These are phyloP conservation scores for Buxus sempervirens DNA, from an alignment of 164 flowering plant genomes.

Conservation along the genomic window DNA sequence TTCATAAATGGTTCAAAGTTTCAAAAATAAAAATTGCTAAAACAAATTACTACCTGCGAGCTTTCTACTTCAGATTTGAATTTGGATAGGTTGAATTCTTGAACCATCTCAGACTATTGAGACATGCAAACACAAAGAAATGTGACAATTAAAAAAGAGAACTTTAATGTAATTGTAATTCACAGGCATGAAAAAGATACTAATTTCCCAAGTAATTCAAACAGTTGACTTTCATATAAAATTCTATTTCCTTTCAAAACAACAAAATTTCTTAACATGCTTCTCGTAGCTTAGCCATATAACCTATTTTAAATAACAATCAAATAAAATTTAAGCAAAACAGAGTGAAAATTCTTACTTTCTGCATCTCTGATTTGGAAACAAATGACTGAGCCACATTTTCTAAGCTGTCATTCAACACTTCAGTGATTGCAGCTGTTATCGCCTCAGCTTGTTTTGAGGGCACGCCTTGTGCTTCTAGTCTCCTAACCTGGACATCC, in stretches of 20 bases:
- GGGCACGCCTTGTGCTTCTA: conserved; percentile 65
- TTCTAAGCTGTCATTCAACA: conserved; percentile 64
- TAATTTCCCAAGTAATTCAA: too few relatives aligned
- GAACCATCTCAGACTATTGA: conserved; percentile 50
- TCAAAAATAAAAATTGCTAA: background rate
- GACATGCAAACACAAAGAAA: conserved; percentile 1
- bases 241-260: background rate
- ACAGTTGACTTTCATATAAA: too few relatives aligned
- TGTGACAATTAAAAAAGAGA: too few relatives aligned
- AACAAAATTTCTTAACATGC: background rate
- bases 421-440: conserved; percentile 57
- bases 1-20: too few relatives aligned
- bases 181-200: too few relatives aligned
- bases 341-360: conserved; percentile 24
- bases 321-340: too few relatives aligned
- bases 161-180: too few relatives aligned
- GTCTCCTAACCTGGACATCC: conserved; percentile 46
- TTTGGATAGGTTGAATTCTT: conserved; percentile 56
- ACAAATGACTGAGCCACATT: conserved; percentile 61
- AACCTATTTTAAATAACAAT: too few relatives aligned
- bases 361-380: conserved; percentile 58
- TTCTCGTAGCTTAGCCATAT: too few relatives aligned
- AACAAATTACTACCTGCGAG: conserved; percentile 48
- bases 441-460: conserved; percentile 79
- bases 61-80: conserved; percentile 73